Conservation (phyloP, 495 filamentous ascomycete species). For the Penicillium manginii region DNA sequence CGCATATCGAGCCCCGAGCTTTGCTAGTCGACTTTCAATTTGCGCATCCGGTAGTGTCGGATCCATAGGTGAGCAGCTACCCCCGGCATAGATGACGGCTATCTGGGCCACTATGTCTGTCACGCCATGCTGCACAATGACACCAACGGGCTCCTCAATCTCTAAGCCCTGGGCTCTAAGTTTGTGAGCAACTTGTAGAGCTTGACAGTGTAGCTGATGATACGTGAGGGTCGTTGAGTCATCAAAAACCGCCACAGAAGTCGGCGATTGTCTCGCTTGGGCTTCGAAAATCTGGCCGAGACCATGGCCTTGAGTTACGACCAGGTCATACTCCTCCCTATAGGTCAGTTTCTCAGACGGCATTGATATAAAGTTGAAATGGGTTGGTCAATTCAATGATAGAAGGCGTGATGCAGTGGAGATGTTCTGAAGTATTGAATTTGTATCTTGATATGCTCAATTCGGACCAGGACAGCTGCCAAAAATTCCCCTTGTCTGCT, state of each 20-base stretch:
- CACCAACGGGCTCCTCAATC: conserved; percentile 11
- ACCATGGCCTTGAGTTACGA: neutral
- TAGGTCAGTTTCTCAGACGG: conserved; percentile 4
- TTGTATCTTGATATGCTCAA: neutral
- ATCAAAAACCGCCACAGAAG: neutral
- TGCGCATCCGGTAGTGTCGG: conserved; percentile 19
- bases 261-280: neutral
- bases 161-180: neutral
- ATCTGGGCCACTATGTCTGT: conserved; percentile 23
- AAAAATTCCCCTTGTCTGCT: neutral
- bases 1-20: conserved; percentile 6
- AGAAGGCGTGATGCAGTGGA: conserved; percentile 3
- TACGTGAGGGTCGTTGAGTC: neutral
- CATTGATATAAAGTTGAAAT: neutral
- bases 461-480: neutral
- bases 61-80: conserved; percentile 27
- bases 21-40: conserved; percentile 13
- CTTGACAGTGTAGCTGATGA: neutral
- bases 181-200: neutral
- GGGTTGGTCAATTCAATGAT: neutral
- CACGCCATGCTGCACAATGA: conserved; percentile 25
- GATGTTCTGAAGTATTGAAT: neutral
- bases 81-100: conserved; percentile 27
- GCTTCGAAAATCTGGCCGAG: conserved; percentile 1
- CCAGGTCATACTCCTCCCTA: conserved; percentile 3